Evolutionary conservation across 2,329 filamentous ascomycete species (phyloP), one percentile per base, ranked within the genome.

Genomic region (Orbilia brochopaga): DNA sequence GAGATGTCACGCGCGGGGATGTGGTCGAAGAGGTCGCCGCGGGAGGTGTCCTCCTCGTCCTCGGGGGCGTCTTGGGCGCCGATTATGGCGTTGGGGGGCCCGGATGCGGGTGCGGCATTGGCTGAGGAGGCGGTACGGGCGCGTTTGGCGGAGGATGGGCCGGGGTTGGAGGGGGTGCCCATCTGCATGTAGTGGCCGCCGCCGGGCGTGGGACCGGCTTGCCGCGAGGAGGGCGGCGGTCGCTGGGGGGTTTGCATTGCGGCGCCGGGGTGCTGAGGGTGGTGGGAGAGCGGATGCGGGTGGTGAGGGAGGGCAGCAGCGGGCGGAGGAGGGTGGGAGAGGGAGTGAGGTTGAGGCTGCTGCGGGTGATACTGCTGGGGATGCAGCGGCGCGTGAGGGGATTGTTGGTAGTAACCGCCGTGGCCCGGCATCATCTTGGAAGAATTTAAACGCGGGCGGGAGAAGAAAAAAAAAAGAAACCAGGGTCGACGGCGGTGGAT

Each of bases 1-100:
- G 92, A 96, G 73, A 99, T 89, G 74, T 99, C 94, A 48, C 92
- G 86, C 1, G 92, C 92, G 0, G 91, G 93, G 73, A 97, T 83
- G 74, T 91, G 86, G 78, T 99, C 94, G 77, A 99, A 91, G 78
- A 92, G 85, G 79, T 99, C 94, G 27, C 92, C 92, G 19, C 90
- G 85, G 5, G 89, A 90, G 1, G 89, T 90, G 77, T 97, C 93
- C 79, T 97, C 92, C 56, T 96, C 91, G 65, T 97, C 92, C 59
- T 97, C 92, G 58, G 91, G 84, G 0, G 82, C 57, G 50, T 66
- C 69, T 17, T 58, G 27, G 15, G 57, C 50, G 23, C 57, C 69
- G 30, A 73, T 54, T 24, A 64, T 54, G 1, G 66, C 53, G 19
- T 70, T 70, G 5, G 53, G 50, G 15, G 65, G 65, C 32, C 58